phyloP scores from a whole-genome alignment of 2,329 filamentous ascomycete genomes.

The Colletotrichum abscissum region DNA sequence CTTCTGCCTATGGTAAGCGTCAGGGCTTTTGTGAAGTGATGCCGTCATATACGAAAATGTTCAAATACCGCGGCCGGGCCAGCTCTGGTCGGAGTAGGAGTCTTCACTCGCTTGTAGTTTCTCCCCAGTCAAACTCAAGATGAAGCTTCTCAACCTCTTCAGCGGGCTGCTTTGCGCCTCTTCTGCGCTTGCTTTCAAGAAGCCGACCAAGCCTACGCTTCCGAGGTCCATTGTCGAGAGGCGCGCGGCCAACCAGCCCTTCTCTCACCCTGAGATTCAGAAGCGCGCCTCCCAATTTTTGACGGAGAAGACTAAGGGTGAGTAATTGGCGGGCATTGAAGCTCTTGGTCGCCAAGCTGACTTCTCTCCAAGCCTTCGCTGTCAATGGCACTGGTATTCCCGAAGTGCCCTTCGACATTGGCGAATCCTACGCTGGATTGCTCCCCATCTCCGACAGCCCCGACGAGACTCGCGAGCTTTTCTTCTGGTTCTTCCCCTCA shows the following conservation, averaged over 20 bases:
- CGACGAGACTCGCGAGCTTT: conserved; percentile 63
- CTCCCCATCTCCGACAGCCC: conserved; percentile 65
- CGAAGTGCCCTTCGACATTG: conserved; percentile 76
- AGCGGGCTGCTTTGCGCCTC: conserved; percentile 11
- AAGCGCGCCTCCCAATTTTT: conserved; percentile 28
- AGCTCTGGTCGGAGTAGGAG: neutral
- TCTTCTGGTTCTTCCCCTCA: conserved; percentile 76
- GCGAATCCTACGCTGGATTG: conserved; percentile 73
- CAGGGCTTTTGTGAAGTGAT: neutral
- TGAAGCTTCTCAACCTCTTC: conserved; percentile 5
- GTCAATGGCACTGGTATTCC: conserved; percentile 75
- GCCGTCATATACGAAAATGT: neutral
- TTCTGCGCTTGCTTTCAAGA: neutral
- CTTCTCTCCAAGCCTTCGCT: conserved; percentile 52
- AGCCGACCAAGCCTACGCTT: neutral
- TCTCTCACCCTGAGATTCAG: conserved; percentile 18
- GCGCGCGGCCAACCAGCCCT: neutral
- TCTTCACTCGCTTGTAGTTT: neutral
- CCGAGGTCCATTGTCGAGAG: neutral
- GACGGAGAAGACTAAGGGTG: conserved; percentile 37
- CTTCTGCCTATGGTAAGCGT: neutral
- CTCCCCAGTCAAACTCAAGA: neutral
- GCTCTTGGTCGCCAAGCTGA: neutral
- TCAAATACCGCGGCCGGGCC: neutral
- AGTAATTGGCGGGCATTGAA: neutral